Base-by-base conservation (phyloP, 1,284 basidiomycete species). In the Malassezia restricta region DNA sequence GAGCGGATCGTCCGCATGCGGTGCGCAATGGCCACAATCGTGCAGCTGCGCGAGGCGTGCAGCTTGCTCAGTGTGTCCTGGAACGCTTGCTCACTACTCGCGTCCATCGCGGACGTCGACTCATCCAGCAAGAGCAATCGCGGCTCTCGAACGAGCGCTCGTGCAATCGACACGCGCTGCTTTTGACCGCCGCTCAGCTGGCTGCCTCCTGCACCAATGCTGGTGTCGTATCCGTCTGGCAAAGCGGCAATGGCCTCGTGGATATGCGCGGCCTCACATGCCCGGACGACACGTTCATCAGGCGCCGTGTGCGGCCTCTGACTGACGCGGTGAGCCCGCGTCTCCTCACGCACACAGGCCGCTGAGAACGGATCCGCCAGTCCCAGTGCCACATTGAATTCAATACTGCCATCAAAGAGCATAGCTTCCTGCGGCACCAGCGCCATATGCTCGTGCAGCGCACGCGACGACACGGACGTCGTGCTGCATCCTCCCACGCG, bases 391-490 rank as follows among this genome's bases (percentile, higher is more conserved):
- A 71, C 57, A 35, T 63, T 69, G 41, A 59, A 64, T 27, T 58
- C 31, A 52, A 68, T 57, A 38, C 62, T 53, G 33, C 62, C 61
- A 63, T 89, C 83, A 69, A 94, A 95, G 5, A 95, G 77, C 0
- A 84, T 87, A 57, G 91, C 88, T 65, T 95, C 89, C 74, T 96
- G 92, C 24, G 88, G 91, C 35, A 98, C 92, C 40, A 76, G 71
- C 5, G 74, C 74, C 59, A 77, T 75, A 47, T 66, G 58, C 6
- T 56, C 62, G 3, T 76, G 66, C 6, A 74, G 62, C 32, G 8
- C 70, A 58, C n/a, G 74, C 49, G 72, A 92, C 92, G 59, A 87
- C 77, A 40, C 85, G 82, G 12, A 79, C 78, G 65, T 94, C 82
- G 54, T 83, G 50, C 82, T 81, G 56, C 84, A 77, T 29, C 82